A percentile compares a stretch with the other conserved stretches of the same genome.
These are phyloP conservation scores for Hawksworthiomyces lignivorus DNA, from an alignment of 2,329 filamentous ascomycete species.

Conservation along the genomic window DNA sequence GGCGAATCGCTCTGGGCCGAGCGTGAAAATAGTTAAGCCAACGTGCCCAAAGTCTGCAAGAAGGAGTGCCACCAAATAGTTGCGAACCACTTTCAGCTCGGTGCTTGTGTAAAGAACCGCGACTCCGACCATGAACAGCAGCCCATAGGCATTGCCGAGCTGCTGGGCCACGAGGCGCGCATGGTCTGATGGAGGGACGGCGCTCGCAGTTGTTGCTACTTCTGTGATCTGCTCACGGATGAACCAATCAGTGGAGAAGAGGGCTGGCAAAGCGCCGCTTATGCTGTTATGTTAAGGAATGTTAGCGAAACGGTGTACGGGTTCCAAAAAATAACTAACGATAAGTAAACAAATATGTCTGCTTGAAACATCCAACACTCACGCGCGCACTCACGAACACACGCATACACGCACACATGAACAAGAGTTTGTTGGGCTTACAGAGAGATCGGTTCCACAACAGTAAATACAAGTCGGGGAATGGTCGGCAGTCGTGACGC, in stretches of 20 bases:
- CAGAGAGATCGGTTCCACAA: conserved; percentile 63
- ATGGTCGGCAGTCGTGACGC: conserved; percentile 54
- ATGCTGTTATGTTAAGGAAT: conserved; percentile 36
- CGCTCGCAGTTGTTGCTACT: conserved; percentile 25
- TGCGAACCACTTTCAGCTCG: conserved; percentile 57
- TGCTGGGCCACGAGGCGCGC: conserved; percentile 55
- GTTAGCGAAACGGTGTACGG: no score
- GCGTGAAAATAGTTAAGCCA: conserved; percentile 48
- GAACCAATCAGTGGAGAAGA: conserved; percentile 54
- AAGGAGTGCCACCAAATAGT: conserved; percentile 59
- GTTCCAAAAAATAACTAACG: background rate
- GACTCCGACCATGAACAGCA: conserved; percentile 57
- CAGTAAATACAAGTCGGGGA: conserved; percentile 58
- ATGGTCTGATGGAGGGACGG: conserved; percentile 25
- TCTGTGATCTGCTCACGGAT: conserved; percentile 52
- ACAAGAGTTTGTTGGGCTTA: conserved; percentile 29
- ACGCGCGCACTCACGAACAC: no score
- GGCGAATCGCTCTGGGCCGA: conserved; percentile 48
- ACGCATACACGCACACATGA: no score
- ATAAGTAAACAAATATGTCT: background rate
- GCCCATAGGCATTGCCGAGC: conserved; percentile 61
- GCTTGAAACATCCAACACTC: no score
- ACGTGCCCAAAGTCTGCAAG: conserved; percentile 62
- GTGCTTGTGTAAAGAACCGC: conserved; percentile 56
- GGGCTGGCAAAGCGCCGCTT: conserved; percentile 48